Conservation (phyloP, 495 filamentous ascomycete genomes). For the Talaromyces wortmannii region DNA sequence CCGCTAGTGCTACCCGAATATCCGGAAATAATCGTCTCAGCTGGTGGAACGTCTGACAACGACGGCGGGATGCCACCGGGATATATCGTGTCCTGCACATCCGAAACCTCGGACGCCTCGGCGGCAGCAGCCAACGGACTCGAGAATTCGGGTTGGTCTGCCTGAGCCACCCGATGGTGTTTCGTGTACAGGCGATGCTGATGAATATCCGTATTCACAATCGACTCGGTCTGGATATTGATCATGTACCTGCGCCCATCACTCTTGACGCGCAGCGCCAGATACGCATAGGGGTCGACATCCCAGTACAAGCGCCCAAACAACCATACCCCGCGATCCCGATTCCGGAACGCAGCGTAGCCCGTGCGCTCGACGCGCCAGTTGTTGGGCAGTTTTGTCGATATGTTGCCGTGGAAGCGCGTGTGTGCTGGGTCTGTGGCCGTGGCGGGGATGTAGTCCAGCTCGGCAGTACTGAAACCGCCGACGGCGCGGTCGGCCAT, state of each 20-base stretch:
- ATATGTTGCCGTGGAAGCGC: constrained; percentile 83
- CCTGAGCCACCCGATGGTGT: constrained; percentile 34
- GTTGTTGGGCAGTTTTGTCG: constrained; percentile 61
- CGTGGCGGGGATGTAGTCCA: constrained; percentile 57
- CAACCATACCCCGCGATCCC: constrained; percentile 48
- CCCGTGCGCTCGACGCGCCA: constrained; percentile 59
- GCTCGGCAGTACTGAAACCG: constrained; percentile 65
- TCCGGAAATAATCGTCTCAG: constrained; percentile 29
- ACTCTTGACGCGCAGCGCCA: constrained; percentile 83
- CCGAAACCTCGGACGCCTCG: constrained; percentile 14
- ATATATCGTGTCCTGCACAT: constrained; percentile 15
- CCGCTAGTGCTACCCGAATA: constrained; percentile 26
- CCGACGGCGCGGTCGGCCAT: constrained; percentile 86
- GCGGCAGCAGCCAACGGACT: constrained; percentile 2
- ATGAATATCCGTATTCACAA: constrained; percentile 89
- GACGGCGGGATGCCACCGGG: constrained; percentile 24
- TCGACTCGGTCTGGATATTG: constrained; percentile 89
- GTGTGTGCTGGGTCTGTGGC: constrained; percentile 48
- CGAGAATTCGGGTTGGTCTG: constrained; percentile 1
- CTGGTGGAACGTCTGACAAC: constrained; percentile 32
- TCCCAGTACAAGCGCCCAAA: constrained; percentile 84
- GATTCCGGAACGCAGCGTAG: constrained; percentile 84
- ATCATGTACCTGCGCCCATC: constrained; percentile 91
- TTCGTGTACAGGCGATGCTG: constrained; percentile 86
- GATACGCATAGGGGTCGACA: constrained; percentile 79